These are phyloP conservation scores for Backusella circina DNA, from an alignment of 192 early-diverging fungal species.

Conservation along the genomic window DNA sequence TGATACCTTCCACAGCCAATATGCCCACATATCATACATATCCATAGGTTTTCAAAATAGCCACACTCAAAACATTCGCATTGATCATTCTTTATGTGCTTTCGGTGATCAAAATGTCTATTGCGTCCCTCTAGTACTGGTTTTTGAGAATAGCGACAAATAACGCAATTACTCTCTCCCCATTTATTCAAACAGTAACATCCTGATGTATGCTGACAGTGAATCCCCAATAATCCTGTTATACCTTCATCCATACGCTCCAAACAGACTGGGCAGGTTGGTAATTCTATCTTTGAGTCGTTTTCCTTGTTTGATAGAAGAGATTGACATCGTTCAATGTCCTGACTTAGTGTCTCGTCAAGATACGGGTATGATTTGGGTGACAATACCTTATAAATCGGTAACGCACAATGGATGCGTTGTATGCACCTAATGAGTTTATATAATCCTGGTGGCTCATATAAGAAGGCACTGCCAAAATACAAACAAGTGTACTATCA, in stretches of 20 bases:
- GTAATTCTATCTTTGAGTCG: constrained; percentile 57
- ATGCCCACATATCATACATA: constrained; percentile 94
- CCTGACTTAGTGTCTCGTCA: constrained; percentile 41
- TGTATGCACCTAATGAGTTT: constrained; percentile 71
- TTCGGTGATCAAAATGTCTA: not conserved
- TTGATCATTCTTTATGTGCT: not conserved
- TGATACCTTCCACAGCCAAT: constrained; percentile 96
- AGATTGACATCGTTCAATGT: not conserved
- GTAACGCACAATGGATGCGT: constrained; percentile 68
- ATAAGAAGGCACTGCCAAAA: constrained; percentile 86
- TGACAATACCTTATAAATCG: constrained; percentile 67
- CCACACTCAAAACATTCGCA: constrained; percentile 69
- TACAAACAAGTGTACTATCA: constrained; percentile 52
- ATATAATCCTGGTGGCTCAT: constrained; percentile 90
- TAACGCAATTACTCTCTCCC: constrained; percentile 87
- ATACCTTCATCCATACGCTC: constrained; percentile 90
- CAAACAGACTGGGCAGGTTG: constrained; percentile 95
- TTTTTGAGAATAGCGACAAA: constrained; percentile 83
- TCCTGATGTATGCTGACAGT: constrained; percentile 96
- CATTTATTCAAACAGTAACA: constrained; percentile 89
- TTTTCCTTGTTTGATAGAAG: not conserved
- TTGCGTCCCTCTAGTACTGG: constrained; percentile 14
- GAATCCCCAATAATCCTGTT: constrained; percentile 86
- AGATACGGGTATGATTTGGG: constrained; percentile 57
- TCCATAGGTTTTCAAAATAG: constrained; percentile 85